Base-by-base conservation (phyloP, 176 grass and related monocot genomes). In the Eragrostis nindensis region DNA sequence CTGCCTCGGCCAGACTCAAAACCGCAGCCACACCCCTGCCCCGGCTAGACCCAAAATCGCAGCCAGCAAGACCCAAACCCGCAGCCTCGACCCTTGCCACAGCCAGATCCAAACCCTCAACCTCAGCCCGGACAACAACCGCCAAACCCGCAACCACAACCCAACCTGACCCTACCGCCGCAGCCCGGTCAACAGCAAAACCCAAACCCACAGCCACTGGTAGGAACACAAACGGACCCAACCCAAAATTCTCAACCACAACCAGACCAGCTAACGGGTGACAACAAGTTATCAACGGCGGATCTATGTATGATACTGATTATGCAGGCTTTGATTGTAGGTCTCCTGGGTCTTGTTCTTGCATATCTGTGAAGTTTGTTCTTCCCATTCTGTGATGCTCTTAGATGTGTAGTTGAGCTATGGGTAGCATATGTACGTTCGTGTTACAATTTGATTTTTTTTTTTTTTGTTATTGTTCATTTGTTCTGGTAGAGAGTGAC, bases 221-320 rank as follows among this genome's bases (percentile, higher is more conserved):
- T n/a, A 55, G 49, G 36, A 11, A 14, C 30, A 40, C 73, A 43
- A 25, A 38, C 73, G 10, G n/a, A 56, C 27, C 38, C 73, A 0
- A 46, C 18, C 56, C 56, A 45, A 5, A 62, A 46, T 18, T 9
- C 55, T 1, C 74, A 62, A 11, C 15, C 56, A 19, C 75, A 63
- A 29, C 43, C 75, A 7, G 59, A 77, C 26, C 75, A 77, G 57
- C 59, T 64, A 25, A n/a, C 5, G 12, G 67, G 12, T n/a, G n/a
- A 6, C 70, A 21, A 5, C 70, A 46, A 15, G 4, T 76, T 32
- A 24, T 61, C 2, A 22, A 5, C 26, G 43, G 5, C 1, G 74
- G 5, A 14, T 8, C 42, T n/a, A n/a, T n/a, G n/a, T 0, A 62
- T 7, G 57, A 13, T 30, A 25, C 9, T 47, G 8, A 62, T 21